Percentiles rank a stretch among this genome's conserved stretches.
Evolutionary conservation across 129 eudicot genomes (phyloP).

Genomic region (Logfia minima): DNA sequence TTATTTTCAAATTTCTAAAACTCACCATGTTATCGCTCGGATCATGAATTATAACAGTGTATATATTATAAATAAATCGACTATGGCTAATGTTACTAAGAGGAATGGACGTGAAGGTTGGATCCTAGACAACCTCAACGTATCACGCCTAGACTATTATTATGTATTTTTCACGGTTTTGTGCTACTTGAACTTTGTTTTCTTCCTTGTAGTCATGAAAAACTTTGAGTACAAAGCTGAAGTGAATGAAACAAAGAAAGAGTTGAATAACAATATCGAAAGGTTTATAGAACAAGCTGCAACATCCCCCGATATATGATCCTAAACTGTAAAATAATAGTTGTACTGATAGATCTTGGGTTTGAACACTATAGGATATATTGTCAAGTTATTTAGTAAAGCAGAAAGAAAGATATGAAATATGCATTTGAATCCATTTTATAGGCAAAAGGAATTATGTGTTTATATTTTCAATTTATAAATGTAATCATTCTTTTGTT

Average conservation of each 20-base stretch:
- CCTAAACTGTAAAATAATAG: background rate
- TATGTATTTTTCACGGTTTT: conserved; percentile 41
- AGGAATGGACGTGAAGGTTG: conserved; percentile 44
- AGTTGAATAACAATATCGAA: conserved; percentile 14
- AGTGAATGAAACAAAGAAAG: background rate
- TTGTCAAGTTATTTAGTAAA: conserved; percentile 6
- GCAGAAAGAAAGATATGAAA: background rate
- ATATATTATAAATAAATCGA: background rate
- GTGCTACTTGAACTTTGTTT: conserved; percentile 46
- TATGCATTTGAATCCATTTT: background rate
- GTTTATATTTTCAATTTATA: too few relatives aligned
- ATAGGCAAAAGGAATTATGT: too few relatives aligned
- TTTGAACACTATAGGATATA: background rate
- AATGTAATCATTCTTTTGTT: too few relatives aligned
- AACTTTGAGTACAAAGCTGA: conserved; percentile 37
- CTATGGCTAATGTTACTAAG: conserved; percentile 42
- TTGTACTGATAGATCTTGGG: background rate
- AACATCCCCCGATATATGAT: background rate
- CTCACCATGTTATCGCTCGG: too few relatives aligned
- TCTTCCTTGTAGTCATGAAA: conserved; percentile 42
- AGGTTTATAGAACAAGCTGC: conserved; percentile 3
- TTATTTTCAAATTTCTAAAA: too few relatives aligned
- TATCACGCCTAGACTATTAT: conserved; percentile 53
- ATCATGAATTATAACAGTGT: too few relatives aligned
- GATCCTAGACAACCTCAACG: conserved; percentile 52